Evolutionary conservation across 2,329 filamentous ascomycete species (phyloP).

Genomic region (Cytospora piceae): DNA sequence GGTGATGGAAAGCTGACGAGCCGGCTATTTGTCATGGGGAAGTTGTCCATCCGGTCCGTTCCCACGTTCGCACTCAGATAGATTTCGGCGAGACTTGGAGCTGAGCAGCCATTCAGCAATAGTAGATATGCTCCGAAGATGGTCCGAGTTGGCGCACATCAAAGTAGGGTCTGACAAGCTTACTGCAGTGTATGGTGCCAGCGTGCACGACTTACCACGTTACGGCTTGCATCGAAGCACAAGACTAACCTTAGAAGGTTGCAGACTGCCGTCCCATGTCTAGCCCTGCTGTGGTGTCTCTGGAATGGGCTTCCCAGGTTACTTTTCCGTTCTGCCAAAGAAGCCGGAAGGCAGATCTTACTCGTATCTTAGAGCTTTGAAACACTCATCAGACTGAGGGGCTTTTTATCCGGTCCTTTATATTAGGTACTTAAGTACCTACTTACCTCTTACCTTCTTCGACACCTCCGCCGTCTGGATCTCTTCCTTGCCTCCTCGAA

Average conservation of each 20-base stretch:
- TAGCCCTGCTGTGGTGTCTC: constrained; percentile 3
- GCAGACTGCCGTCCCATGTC: not conserved
- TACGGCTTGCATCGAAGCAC: not conserved
- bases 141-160: not conserved
- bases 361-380: not conserved
- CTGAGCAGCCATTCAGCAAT: not conserved
- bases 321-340: not conserved
- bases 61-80: not conserved
- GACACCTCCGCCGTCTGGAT: not conserved
- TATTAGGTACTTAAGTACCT: not conserved
- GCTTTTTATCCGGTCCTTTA: not conserved
- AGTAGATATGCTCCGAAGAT: not conserved
- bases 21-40: too few species aligned
- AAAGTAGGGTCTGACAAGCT: not conserved
- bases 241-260: not conserved
- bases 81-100: not conserved
- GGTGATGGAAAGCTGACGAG: not conserved
- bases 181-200: not conserved
- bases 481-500: not conserved
- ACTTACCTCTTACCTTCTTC: not conserved
- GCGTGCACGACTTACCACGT: not conserved
- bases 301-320: not conserved
- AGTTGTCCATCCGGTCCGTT: not conserved
- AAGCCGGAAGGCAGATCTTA: not conserved
- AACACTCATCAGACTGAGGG: not conserved